A percentile compares a stretch with the other conserved stretches of the same genome.
phyloP scores from a whole-genome alignment of 495 filamentous ascomycete genomes.

The Margaritispora aquatica region DNA sequence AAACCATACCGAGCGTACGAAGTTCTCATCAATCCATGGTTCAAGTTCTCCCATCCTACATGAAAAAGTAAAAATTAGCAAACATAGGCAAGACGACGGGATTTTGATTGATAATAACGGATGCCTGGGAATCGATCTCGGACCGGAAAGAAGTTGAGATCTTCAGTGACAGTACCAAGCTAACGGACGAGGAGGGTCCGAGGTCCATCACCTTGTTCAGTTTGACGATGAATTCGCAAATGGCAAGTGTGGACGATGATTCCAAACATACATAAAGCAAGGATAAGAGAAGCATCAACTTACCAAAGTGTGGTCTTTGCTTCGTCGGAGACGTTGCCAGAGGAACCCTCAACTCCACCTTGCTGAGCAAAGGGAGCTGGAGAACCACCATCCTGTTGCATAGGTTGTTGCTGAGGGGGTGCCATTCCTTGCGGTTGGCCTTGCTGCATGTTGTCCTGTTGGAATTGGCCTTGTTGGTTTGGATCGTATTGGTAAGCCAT shows the following conservation, averaged over 20 bases:
- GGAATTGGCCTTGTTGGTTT: conserved; percentile 19
- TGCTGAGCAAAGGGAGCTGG: conserved; percentile 29
- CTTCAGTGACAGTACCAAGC: too few species aligned
- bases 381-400: conserved; percentile 36
- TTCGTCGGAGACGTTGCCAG: conserved; percentile 48
- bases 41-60: conserved; percentile 97
- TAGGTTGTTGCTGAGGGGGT: conserved; percentile 53
- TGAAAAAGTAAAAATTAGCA: conserved; percentile 7
- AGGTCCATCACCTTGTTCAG: too few species aligned
- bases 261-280: too few species aligned
- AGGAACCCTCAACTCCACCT: conserved; percentile 28
- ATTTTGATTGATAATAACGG: too few species aligned
- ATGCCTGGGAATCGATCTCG: too few species aligned
- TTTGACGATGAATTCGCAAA: too few species aligned
- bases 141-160: too few species aligned
- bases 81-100: not conserved
- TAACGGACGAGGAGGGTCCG: not conserved
- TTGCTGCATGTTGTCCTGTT: conserved; percentile 16
- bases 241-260: too few species aligned
- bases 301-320: conserved; percentile 82
- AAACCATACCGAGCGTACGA: conserved; percentile 90
- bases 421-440: conserved; percentile 20
- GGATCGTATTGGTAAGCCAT: conserved; percentile 23
- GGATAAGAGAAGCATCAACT: conserved; percentile 23
- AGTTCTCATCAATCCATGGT: conserved; percentile 98